Conservation (phyloP, 2,329 filamentous ascomycete species). For the Ophiostoma tasmaniense region DNA sequence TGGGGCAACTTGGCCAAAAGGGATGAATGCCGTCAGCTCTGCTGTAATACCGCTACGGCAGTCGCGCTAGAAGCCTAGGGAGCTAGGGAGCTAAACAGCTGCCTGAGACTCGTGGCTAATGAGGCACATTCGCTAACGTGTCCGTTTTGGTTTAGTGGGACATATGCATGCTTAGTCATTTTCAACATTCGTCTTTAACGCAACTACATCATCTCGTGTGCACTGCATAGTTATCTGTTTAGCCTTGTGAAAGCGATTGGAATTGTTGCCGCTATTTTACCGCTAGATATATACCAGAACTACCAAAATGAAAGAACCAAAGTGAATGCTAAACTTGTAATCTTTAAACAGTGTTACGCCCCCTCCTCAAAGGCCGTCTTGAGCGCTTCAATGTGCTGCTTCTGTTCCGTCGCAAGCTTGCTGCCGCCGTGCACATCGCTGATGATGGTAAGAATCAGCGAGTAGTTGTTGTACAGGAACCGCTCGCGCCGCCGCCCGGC, state of each 20-base stretch:
- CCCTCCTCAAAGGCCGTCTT: conserved; percentile 50
- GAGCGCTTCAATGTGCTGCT: conserved; percentile 62
- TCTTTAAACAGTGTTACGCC: no score
- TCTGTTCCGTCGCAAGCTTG: conserved; percentile 66
- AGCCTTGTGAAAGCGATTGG: background rate
- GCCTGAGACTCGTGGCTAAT: background rate
- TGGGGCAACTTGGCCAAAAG: conserved; percentile 7
- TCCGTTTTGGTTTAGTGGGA: background rate
- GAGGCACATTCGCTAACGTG: background rate
- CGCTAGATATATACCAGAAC: background rate
- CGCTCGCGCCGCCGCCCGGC: conserved; percentile 72
- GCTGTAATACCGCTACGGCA: background rate
- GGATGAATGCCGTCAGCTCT: conserved; percentile 3
- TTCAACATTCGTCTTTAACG: background rate
- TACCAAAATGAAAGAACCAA: background rate
- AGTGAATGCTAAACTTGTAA: background rate
- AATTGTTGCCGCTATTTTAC: background rate
- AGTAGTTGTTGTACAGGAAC: conserved; percentile 95
- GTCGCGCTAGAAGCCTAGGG: background rate
- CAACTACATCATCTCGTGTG: background rate
- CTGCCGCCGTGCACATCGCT: conserved; percentile 56
- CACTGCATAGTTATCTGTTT: no score
- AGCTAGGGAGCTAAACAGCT: conserved; percentile 4
- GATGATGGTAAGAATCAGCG: conserved; percentile 86
- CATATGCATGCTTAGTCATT: background rate